Evolutionary conservation across 2,329 filamentous ascomycete genomes (phyloP).

Genomic region (Cladosporium halotolerans): DNA sequence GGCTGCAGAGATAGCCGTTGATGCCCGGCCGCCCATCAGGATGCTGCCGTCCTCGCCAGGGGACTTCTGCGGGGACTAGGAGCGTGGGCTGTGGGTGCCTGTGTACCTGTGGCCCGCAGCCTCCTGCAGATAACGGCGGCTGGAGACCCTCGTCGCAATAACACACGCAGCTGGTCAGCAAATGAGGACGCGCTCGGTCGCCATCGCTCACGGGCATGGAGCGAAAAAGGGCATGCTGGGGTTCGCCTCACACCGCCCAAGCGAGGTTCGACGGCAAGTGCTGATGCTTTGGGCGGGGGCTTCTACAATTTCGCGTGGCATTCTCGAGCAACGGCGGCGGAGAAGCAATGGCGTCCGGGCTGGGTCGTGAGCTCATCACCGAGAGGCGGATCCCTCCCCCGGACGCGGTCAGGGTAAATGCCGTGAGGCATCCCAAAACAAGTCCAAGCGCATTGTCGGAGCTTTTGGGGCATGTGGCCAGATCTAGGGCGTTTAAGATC

Average conservation of each 20-base stretch:
- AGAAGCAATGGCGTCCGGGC: constrained; percentile 1
- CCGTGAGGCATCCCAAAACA: constrained; percentile 10
- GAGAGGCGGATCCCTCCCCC: constrained; percentile 7
- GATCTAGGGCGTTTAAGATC: constrained; percentile 11
- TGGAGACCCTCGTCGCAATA: constrained; percentile 9
- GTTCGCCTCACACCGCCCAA: constrained; percentile 1
- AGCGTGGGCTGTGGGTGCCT: constrained; percentile 19
- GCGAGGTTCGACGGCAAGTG: constrained; percentile 3
- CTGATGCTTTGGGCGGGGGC: constrained; percentile 1
- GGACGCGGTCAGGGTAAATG: constrained; percentile 10
- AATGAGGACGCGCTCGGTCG: constrained; percentile 2
- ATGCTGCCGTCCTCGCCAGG: constrained; percentile 22
- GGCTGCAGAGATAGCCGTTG: constrained; percentile 26
- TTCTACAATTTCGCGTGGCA: constrained; percentile 9
- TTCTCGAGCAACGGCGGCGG: constrained; percentile 10
- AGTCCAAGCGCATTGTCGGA: constrained; percentile 3
- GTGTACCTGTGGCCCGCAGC: constrained; percentile 22
- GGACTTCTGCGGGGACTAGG: constrained; percentile 25
- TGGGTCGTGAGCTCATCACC: constrained; percentile 7
- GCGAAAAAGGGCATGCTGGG: constrained; percentile 1
- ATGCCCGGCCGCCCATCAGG: constrained; percentile 23
- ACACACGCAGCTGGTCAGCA: constrained; percentile 6
- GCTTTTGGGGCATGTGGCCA: constrained; percentile 10
- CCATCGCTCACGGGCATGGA: neutral
- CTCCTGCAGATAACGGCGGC: constrained; percentile 20